These are phyloP conservation scores for Dactylellina parvicollis DNA, from an alignment of 2,329 filamentous ascomycete genomes.

Conservation along the genomic window DNA sequence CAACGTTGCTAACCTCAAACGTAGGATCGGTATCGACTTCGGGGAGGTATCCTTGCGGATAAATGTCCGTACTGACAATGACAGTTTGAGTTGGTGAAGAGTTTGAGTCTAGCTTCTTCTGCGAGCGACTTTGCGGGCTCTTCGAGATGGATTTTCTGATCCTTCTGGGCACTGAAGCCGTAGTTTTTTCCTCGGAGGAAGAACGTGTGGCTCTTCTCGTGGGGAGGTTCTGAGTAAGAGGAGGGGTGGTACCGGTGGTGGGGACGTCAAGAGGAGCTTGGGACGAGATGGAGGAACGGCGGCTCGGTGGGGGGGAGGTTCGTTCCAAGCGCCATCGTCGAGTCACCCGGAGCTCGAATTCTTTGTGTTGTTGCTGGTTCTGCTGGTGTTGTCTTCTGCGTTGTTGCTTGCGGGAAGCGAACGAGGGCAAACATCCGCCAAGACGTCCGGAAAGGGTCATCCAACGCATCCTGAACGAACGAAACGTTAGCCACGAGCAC, in stretches of 20 bases:
- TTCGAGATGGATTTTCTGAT: conserved; percentile 9
- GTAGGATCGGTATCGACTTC: background rate
- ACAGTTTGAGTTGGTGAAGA: background rate
- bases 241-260: background rate
- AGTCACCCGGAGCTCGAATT: background rate
- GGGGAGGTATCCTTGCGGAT: background rate
- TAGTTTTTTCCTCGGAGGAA: conserved; percentile 10
- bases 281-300: background rate
- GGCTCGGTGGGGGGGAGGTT: background rate
- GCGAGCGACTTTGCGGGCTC: background rate
- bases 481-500: no score
- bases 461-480: conserved; percentile 18
- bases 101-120: background rate
- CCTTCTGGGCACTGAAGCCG: conserved; percentile 7
- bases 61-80: background rate
- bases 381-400: background rate
- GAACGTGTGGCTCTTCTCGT: conserved; percentile 2
- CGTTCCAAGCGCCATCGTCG: conserved; percentile 9
- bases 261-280: background rate
- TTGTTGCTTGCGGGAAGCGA: background rate
- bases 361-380: background rate
- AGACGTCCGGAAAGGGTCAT: background rate
- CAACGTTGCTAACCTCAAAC: background rate
- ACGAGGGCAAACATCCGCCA: conserved; percentile 7
- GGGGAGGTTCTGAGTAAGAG: background rate